Evolutionary conservation across 176 grass and related monocot genomes (phyloP).

Genomic region (Alloteropsis semialata): DNA sequence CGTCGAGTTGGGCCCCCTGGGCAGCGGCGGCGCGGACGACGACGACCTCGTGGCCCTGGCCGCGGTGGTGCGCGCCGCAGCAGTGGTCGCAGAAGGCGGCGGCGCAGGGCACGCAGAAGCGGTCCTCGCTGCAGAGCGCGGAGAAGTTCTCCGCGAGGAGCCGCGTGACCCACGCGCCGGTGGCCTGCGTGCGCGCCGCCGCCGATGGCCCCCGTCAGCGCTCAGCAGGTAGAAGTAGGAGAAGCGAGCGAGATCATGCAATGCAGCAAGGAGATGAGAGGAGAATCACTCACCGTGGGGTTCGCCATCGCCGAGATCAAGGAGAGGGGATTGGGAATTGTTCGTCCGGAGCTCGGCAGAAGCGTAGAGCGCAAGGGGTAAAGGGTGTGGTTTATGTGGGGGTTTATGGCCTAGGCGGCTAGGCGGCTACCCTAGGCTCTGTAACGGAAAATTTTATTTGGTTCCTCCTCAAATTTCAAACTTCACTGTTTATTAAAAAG

Average conservation of each 20-base stretch:
- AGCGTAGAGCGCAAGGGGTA: not conserved
- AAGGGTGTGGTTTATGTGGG: not conserved
- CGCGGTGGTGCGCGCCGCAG: constrained; percentile 3
- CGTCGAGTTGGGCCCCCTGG: not conserved
- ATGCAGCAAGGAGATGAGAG: too few species aligned
- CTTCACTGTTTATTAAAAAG: too few species aligned
- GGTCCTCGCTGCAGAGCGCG: not conserved
- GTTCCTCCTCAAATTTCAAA: too few species aligned
- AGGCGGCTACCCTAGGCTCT: too few species aligned
- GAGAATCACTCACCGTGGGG: not conserved
- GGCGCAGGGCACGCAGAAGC: constrained; percentile 16
- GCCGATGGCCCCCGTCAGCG: not conserved
- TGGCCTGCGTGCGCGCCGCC: too few species aligned
- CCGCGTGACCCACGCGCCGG: not conserved
- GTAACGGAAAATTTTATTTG: too few species aligned
- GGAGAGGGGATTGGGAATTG: not conserved
- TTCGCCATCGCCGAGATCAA: constrained; percentile 7
- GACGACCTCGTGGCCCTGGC: constrained; percentile 12
- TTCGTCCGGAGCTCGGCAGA: constrained; percentile 6
- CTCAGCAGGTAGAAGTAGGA: not conserved
- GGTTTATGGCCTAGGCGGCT: not conserved
- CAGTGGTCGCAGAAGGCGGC: constrained; percentile 25
- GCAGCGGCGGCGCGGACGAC: not conserved
- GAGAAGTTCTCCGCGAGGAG: constrained; percentile 19
- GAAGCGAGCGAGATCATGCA: not conserved